Evolutionary conservation across 805 yeast genomes (phyloP).

Genomic region (Scheffersomyces spartinae): DNA sequence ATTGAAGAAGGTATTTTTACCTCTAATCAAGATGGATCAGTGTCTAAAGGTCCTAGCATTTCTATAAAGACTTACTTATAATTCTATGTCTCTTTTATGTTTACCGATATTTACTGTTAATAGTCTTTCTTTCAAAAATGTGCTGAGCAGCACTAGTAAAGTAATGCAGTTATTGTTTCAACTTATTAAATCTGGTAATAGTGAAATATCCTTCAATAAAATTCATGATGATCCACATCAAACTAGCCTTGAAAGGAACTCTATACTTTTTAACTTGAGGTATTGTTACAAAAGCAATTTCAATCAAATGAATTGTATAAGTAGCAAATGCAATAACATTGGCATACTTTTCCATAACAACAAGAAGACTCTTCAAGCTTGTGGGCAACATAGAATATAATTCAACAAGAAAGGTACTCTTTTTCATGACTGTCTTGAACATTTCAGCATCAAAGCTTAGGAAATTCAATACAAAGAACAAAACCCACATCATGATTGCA

Average conservation of each 20-base stretch:
- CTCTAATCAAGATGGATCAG: too few relatives aligned
- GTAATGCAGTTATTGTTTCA: too few relatives aligned
- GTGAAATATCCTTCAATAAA: slow-evolving; percentile 24
- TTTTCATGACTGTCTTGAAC: too few relatives aligned
- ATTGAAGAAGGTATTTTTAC: too few relatives aligned
- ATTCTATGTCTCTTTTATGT: too few relatives aligned
- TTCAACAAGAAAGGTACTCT: too few relatives aligned
- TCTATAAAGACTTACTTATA: too few relatives aligned
- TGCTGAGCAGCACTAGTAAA: too few relatives aligned
- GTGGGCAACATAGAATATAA: slow-evolving; percentile 10
- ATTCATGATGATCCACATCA: slow-evolving; percentile 19
- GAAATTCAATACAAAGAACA: slow-evolving; percentile 8
- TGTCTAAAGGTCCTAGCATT: too few relatives aligned
- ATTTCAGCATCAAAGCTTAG: slow-evolving; percentile 12
- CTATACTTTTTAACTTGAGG: slow-evolving; percentile 20
- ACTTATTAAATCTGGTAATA: slow-evolving; percentile 11
- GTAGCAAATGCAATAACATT: slow-evolving; percentile 6
- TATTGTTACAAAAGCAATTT: slow-evolving; percentile 12
- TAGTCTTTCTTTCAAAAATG: too few relatives aligned
- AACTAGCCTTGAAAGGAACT: slow-evolving; percentile 13
- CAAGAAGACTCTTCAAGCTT: too few relatives aligned
- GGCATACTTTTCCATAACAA: slow-evolving; percentile 8
- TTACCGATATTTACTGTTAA: too few relatives aligned
- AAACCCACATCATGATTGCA: slow-evolving; percentile 8
- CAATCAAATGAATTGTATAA: slow-evolving; percentile 16